Evolutionary conservation across 2,329 filamentous ascomycete genomes (phyloP).

Genomic region (Arthrobotrys iridis): DNA sequence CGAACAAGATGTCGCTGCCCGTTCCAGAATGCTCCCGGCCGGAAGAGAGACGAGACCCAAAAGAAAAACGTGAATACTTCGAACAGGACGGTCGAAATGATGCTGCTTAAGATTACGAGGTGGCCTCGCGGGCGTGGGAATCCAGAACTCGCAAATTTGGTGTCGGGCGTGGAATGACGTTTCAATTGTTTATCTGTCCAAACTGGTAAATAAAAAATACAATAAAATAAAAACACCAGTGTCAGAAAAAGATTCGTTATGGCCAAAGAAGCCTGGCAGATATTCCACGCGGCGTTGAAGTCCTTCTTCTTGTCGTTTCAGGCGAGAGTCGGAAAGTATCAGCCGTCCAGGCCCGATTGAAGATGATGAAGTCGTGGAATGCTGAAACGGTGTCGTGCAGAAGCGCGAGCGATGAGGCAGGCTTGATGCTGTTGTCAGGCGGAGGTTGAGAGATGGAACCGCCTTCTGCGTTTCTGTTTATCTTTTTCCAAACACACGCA

Average conservation of each 20-base stretch:
- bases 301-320: too few relatives aligned
- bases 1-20: background rate
- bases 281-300: constrained; percentile 16
- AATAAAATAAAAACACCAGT: background rate
- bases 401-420: constrained; percentile 25
- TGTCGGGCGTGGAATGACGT: constrained; percentile 39
- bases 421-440: constrained; percentile 45
- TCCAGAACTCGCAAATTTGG: constrained; percentile 20
- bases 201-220: constrained; percentile 10
- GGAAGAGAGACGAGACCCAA: constrained; percentile 5
- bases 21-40: background rate
- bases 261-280: background rate
- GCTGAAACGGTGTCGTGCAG: constrained; percentile 9
- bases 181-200: constrained; percentile 47
- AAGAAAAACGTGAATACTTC: constrained; percentile 39
- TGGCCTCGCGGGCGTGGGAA: constrained; percentile 19
- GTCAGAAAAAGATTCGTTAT: background rate
- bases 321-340: background rate
- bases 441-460: constrained; percentile 16
- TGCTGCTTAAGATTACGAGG: constrained; percentile 7
- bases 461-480: constrained; percentile 40
- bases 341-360: constrained; percentile 19
- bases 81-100: too few relatives aligned
- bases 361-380: constrained; percentile 1
- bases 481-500: constrained; percentile 54